phyloP scores from a whole-genome alignment of 257 asterid genomes.

The Ligustrum vulgare region DNA sequence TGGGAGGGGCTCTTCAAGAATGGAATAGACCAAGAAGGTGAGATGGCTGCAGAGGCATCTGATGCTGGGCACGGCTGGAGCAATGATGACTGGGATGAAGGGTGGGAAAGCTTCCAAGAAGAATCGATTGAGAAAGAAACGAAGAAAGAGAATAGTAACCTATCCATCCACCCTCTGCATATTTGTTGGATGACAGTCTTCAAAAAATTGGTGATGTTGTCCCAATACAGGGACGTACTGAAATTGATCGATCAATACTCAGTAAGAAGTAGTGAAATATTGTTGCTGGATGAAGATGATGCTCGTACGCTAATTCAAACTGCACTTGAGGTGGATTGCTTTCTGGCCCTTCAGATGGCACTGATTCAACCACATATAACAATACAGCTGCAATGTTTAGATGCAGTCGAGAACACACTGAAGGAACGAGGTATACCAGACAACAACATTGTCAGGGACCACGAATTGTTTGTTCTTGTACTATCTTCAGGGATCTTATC shows the following conservation, averaged over 20 bases:
- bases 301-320: slow-evolving; percentile 44
- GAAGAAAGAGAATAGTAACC: slow-evolving; percentile 25
- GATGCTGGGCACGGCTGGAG: slow-evolving; percentile 59
- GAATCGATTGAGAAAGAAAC: slow-evolving; percentile 57
- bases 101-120: slow-evolving; percentile 97
- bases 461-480: slow-evolving; percentile 51
- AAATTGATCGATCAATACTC: slow-evolving; percentile 58
- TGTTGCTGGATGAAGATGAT: slow-evolving; percentile 67
- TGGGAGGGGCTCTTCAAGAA: slow-evolving; percentile 76
- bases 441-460: slow-evolving; percentile 45
- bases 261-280: slow-evolving; percentile 31
- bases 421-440: slow-evolving; percentile 59
- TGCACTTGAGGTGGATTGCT: slow-evolving; percentile 50
- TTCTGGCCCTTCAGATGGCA: slow-evolving; percentile 60
- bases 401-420: slow-evolving; percentile 66
- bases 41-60: slow-evolving; percentile 37
- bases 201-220: slow-evolving; percentile 42
- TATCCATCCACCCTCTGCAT: slow-evolving; percentile 71
- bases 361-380: slow-evolving; percentile 61
- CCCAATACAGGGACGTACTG: slow-evolving; percentile 43
- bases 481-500: slow-evolving; percentile 70
- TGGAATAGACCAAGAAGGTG: slow-evolving; percentile 33
- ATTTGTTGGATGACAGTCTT: slow-evolving; percentile 67
- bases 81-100: slow-evolving; percentile 96
- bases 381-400: slow-evolving; percentile 67